These are phyloP conservation scores for Toxicodendron radicans DNA, from an alignment of 345 rosid species.

Conservation along the genomic window DNA sequence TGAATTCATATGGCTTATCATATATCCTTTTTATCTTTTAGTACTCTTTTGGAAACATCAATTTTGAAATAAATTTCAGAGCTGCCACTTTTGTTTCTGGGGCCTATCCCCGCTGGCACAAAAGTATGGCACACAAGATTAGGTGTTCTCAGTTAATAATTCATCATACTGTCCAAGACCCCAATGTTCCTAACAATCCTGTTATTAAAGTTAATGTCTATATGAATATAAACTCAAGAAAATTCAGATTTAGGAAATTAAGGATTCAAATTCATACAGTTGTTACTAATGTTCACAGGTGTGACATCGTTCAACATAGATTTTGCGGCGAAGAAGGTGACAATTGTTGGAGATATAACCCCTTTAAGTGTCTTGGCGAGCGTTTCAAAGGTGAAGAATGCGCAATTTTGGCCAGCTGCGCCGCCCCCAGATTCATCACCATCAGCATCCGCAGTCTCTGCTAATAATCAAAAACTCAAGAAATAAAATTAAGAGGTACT, in stretches of 20 bases:
- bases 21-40: not conserved
- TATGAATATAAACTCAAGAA: not conserved
- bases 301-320: conserved; percentile 86
- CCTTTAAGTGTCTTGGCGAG: conserved; percentile 72
- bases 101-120: not conserved
- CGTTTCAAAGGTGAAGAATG: conserved; percentile 85
- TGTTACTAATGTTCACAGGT: conserved; percentile 44
- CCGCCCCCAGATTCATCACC: conserved; percentile 19
- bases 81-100: not conserved
- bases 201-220: no score
- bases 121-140: not conserved
- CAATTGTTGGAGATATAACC: conserved; percentile 75
- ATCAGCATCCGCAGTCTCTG: conserved; percentile 20
- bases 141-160: not conserved
- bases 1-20: not conserved
- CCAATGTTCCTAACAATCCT: not conserved
- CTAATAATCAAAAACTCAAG: conserved; percentile 12
- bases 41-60: not conserved
- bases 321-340: conserved; percentile 86
- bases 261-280: no score
- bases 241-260: no score
- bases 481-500: conserved; percentile 12
- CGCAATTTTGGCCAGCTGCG: conserved; percentile 68
- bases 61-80: not conserved
- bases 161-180: not conserved